A percentile compares a stretch with the other conserved stretches of the same genome.
These are phyloP conservation scores for Gregarina niphandrodes DNA, from an alignment of 169 alveolate genomes.

Conservation along the genomic window DNA sequence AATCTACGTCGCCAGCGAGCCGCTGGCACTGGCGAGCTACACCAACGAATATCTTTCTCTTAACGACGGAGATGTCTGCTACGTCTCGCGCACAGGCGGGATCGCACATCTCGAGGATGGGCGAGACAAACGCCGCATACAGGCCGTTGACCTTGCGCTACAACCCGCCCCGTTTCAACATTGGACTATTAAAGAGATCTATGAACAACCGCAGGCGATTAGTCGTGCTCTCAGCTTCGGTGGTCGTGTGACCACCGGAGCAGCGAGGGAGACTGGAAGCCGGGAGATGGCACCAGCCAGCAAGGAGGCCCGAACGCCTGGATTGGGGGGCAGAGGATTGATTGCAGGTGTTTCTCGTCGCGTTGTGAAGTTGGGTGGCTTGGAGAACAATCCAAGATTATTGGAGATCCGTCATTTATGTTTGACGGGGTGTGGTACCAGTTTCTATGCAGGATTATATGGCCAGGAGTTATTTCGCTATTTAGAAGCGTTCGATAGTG, in stretches of 20 bases:
- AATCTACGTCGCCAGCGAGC: slow-evolving; percentile 68
- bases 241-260: slow-evolving; percentile 43
- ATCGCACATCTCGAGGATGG: slow-evolving; percentile 30
- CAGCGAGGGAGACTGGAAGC: too few species aligned
- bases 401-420: slow-evolving; percentile 38
- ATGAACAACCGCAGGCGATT: slow-evolving; percentile 50
- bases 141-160: slow-evolving; percentile 30
- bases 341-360: slow-evolving; percentile 6
- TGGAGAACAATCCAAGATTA: slow-evolving; percentile 36
- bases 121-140: slow-evolving; percentile 20
- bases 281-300: background rate
- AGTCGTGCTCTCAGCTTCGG: slow-evolving; percentile 49
- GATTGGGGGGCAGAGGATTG: background rate
- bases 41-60: slow-evolving; percentile 63
- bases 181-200: slow-evolving; percentile 66
- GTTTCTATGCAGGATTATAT: slow-evolving; percentile 56
- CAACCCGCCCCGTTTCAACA: slow-evolving; percentile 56
- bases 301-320: background rate
- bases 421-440: slow-evolving; percentile 74
- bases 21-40: slow-evolving; percentile 63
- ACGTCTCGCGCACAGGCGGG: slow-evolving; percentile 39
- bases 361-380: slow-evolving; percentile 51
- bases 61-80: slow-evolving; percentile 58
- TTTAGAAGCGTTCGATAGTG: slow-evolving; percentile 45
- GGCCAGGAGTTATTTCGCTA: slow-evolving; percentile 58